phyloP scores from a whole-genome alignment of 2,329 filamentous ascomycete species.

The Dryadomyces quercus-mongolicae region DNA sequence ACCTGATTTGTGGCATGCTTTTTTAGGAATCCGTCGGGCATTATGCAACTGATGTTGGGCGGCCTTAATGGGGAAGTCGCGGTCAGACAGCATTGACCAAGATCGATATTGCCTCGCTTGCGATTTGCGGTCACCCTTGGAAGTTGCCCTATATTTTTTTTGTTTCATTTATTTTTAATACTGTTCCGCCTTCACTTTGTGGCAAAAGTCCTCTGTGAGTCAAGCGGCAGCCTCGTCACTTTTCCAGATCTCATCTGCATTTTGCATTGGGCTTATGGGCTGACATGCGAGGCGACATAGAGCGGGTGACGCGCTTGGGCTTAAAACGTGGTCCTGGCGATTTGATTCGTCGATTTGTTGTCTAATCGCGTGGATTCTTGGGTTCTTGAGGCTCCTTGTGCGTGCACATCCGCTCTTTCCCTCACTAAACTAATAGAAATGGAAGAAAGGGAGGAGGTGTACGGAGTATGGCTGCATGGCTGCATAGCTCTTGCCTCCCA shows the following conservation, averaged over 20 bases:
- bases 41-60: background rate
- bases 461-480: background rate
- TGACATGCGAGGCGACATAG: background rate
- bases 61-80: background rate
- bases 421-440: background rate
- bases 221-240: conserved; percentile 4
- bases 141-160: background rate
- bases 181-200: background rate
- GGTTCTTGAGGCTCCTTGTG: background rate
- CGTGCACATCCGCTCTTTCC: background rate
- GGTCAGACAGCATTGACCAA: background rate
- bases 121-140: background rate
- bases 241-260: conserved; percentile 2
- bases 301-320: background rate
- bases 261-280: background rate
- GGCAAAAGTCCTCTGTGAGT: conserved; percentile 3
- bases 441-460: background rate
- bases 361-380: background rate
- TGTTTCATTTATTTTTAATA: background rate
- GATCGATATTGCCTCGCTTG: background rate
- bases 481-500: background rate
- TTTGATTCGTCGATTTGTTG: background rate
- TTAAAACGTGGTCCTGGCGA: background rate
- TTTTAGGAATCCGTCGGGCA: background rate
- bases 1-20: background rate